Base-by-base conservation (phyloP, 2,329 filamentous ascomycete genomes). In the Colletotrichum musicola region DNA sequence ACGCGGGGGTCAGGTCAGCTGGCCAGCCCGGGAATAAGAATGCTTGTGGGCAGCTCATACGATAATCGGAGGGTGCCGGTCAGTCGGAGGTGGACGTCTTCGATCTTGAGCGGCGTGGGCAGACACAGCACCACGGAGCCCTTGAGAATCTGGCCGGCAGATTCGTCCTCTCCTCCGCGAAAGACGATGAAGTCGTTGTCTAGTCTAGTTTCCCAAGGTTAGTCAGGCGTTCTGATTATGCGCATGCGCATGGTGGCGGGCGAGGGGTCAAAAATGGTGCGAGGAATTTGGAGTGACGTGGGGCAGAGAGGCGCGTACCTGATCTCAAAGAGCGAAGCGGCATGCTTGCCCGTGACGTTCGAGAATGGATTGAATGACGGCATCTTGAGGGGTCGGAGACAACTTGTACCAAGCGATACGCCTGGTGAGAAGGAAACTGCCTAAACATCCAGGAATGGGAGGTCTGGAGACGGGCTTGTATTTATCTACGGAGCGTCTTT, bases 121-220 rank as follows among this genome's bases (percentile, higher is more conserved):
- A 95, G 83, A 75, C 92, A 95, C 42, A 95, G 83, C 42, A 95
- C 90, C 38, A 95, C 81, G 25, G 88, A 88, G 54, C 93, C 93
- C 75, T 91, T 92, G 72, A 96, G 81, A 62, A 93, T 81, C 74
- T 93, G 92, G 70, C 91, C 93, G 50, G 92, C 88, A 54, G 93
- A 92, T 76, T 95, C 93, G 77, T 92, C 86, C 64, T 93, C 90
- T 73, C 83, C 86, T 69, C 93, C 93, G 61, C 93, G 90, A 71
- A 96, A 91, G 35, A 95, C 90, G 68, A 95, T 88, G 65, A 95
- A 92, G 74, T 93, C 90, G 75, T 92, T 91, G 60, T 95, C 92
- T 69, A 95, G 86, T 60, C 93, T 94, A 22, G 13, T n/a, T 38
- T 18, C 46, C 49, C 59, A 71, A 35, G 20, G 67, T 68, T 54